phyloP scores from a whole-genome alignment of 1,284 basidiomycete genomes.

The Cryptococcus wingfieldii region DNA sequence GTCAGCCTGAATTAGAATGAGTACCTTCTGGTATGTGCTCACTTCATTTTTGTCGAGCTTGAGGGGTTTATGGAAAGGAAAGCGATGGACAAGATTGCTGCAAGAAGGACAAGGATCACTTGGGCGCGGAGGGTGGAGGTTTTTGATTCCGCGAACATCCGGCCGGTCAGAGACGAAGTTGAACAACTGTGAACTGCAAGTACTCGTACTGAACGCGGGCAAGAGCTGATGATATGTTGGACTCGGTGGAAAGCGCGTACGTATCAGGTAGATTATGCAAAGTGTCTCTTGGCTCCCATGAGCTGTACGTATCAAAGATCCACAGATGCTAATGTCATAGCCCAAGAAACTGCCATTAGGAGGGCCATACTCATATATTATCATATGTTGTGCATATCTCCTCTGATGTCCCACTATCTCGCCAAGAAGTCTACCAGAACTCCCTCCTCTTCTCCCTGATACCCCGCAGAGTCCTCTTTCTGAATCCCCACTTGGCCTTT shows the following conservation, averaged over 20 bases:
- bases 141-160: neutral
- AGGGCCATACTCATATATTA: too few relatives aligned
- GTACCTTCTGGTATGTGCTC: neutral
- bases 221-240: too few relatives aligned
- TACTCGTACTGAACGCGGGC: too few relatives aligned
- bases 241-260: too few relatives aligned
- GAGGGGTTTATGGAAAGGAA: neutral
- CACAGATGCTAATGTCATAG: too few relatives aligned
- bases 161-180: too few relatives aligned
- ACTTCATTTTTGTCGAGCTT: neutral
- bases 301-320: too few relatives aligned
- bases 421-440: constrained; percentile 35
- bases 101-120: neutral
- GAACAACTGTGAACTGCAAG: too few relatives aligned
- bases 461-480: constrained; percentile 32
- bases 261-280: neutral
- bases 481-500: constrained; percentile 36
- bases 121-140: neutral
- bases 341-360: too few relatives aligned
- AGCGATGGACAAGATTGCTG: neutral
- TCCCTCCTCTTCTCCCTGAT: constrained; percentile 38
- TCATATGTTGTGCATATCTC: too few relatives aligned
- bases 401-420: neutral
- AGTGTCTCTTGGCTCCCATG: neutral
- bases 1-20: neutral